Evolutionary conservation across 371 early-diverging fungal genomes (phyloP).

Genomic region (Mucor saturninus): DNA sequence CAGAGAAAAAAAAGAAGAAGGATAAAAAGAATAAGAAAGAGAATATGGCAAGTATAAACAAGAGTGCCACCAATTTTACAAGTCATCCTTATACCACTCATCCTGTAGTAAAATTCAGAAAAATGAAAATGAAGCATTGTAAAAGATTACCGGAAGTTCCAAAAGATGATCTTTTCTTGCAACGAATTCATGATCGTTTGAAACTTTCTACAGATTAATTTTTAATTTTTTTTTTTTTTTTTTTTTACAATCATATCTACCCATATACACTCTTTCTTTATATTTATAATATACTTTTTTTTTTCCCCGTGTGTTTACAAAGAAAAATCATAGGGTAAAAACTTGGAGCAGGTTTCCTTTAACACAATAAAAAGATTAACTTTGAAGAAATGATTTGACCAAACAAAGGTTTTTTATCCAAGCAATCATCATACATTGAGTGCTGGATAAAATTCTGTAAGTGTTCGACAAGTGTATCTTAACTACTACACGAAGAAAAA

Average conservation of each 20-base stretch:
- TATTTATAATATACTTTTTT: neutral
- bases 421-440: no score
- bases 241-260: slow-evolving; percentile 2
- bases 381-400: no score
- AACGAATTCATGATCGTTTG: slow-evolving; percentile 28
- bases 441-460: no score
- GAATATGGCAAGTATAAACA: slow-evolving; percentile 20
- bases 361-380: no score
- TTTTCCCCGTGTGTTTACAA: neutral
- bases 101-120: slow-evolving; percentile 31
- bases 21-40: slow-evolving; percentile 17
- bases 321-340: no score
- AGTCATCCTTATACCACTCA: slow-evolving; percentile 32
- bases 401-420: no score
- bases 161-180: slow-evolving; percentile 28
- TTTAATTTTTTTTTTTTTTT: neutral
- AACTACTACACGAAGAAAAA: no score
- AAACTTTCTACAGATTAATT: neutral
- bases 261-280: neutral
- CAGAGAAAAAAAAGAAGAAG: slow-evolving; percentile 21
- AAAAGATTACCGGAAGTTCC: slow-evolving; percentile 29
- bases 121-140: slow-evolving; percentile 25
- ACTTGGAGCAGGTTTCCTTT: slow-evolving; percentile 3
- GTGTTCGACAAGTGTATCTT: no score
- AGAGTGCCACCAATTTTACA: slow-evolving; percentile 13